phyloP scores from a whole-genome alignment of 1,139 yeast genomes.

The Suhomyces chickasaworum region DNA sequence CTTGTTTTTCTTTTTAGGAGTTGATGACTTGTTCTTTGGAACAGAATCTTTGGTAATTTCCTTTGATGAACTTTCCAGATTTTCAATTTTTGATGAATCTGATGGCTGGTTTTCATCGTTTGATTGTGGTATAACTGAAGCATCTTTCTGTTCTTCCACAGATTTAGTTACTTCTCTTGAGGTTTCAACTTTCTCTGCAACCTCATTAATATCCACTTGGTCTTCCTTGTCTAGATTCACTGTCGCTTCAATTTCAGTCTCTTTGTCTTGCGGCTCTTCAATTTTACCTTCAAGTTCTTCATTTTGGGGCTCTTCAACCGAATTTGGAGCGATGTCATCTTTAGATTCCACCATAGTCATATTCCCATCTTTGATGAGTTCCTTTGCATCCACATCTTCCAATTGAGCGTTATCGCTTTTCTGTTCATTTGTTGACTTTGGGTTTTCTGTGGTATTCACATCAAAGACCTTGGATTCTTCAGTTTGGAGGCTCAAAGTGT shows the following conservation, averaged over 20 bases:
- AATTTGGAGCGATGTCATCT: not conserved
- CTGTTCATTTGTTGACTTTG: too few species aligned
- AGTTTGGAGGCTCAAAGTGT: too few species aligned
- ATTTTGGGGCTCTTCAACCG: not conserved
- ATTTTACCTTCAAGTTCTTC: too few species aligned
- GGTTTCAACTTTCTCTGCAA: not conserved
- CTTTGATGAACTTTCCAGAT: not conserved
- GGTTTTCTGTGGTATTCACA: too few species aligned
- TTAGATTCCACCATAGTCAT: too few species aligned
- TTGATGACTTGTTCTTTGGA: not conserved
- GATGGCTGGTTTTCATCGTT: not conserved
- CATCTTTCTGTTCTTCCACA: not conserved
- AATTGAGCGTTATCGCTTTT: too few species aligned
- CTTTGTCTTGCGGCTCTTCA: too few species aligned
- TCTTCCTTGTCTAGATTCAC: not conserved
- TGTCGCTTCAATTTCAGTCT: not conserved
- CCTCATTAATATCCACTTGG: not conserved
- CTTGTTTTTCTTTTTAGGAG: slow-evolving; percentile 5
- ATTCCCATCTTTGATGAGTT: too few species aligned
- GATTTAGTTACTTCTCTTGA: not conserved
- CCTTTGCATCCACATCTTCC: too few species aligned
- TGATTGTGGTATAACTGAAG: too few species aligned
- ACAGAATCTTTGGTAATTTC: not conserved
- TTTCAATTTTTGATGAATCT: not conserved
- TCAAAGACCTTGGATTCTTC: too few species aligned